A percentile compares a stretch with the other conserved stretches of the same genome.
These are phyloP conservation scores for Zanthoxylum bungeanum DNA, from an alignment of 345 rosid genomes.

Conservation along the genomic window DNA sequence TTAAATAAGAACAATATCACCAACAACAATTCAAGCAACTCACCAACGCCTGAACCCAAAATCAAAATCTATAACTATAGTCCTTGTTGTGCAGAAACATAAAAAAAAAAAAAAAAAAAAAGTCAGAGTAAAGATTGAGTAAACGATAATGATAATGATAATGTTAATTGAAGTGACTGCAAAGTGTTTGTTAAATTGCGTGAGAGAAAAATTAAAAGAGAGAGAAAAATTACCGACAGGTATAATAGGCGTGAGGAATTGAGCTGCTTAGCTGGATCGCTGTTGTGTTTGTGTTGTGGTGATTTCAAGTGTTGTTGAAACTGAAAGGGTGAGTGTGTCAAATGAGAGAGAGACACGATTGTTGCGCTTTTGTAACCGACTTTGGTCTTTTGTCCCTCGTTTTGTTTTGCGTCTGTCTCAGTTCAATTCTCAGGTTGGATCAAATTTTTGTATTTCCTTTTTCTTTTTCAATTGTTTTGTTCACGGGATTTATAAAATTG, in stretches of 20 bases:
- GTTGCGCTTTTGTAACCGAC: too few relatives aligned
- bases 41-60: background rate
- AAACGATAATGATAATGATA: background rate
- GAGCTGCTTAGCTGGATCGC: background rate
- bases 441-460: too few relatives aligned
- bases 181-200: background rate
- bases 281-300: background rate
- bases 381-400: too few relatives aligned
- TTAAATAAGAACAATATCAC: background rate
- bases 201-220: background rate
- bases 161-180: too few relatives aligned
- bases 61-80: background rate
- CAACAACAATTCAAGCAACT: background rate
- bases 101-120: background rate
- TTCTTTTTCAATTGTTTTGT: too few relatives aligned
- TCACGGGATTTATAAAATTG: too few relatives aligned
- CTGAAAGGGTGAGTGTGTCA: too few relatives aligned
- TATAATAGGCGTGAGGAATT: background rate
- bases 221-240: background rate
- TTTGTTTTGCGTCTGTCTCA: too few relatives aligned
- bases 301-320: too few relatives aligned
- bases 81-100: background rate
- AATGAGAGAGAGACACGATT: background rate
- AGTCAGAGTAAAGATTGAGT: background rate
- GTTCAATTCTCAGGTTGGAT: too few relatives aligned